Percentiles rank a stretch among this genome's conserved stretches.
phyloP scores from a whole-genome alignment of 2,329 filamentous ascomycete species.

The Arthrobotrys iridis region DNA sequence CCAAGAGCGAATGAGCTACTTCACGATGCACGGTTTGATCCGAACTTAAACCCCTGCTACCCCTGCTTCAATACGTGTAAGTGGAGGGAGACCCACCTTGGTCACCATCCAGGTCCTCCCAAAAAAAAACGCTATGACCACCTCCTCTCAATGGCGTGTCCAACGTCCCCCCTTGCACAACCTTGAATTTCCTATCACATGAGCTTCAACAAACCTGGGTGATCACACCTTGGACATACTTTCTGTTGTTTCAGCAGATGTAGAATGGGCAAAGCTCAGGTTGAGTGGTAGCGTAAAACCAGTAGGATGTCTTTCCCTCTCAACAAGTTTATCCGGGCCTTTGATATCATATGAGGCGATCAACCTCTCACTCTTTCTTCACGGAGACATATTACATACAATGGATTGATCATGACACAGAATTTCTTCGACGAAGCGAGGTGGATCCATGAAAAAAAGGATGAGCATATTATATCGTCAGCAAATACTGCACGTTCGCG shows the following conservation, averaged over 20 bases:
- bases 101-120: background rate
- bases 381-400: slow-evolving; percentile 1
- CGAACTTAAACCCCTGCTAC: slow-evolving; percentile 5
- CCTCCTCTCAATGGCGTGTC: slow-evolving; percentile 28
- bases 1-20: background rate
- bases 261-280: background rate
- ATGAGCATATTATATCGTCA: slow-evolving; percentile 50
- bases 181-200: slow-evolving; percentile 53
- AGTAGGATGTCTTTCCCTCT: background rate
- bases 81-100: background rate
- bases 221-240: slow-evolving; percentile 15
- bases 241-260: slow-evolving; percentile 24
- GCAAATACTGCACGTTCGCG: slow-evolving; percentile 26
- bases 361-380: slow-evolving; percentile 6
- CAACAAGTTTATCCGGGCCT: slow-evolving; percentile 43
- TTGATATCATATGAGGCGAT: slow-evolving; percentile 22
- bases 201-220: slow-evolving; percentile 30
- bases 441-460: slow-evolving; percentile 33
- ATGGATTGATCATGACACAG: slow-evolving; percentile 24
- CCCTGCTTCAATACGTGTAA: slow-evolving; percentile 10
- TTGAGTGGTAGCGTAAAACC: background rate
- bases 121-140: slow-evolving; percentile 49
- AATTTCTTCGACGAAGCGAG: slow-evolving; percentile 15
- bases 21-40: slow-evolving; percentile 20
- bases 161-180: slow-evolving; percentile 37